These are phyloP conservation scores for Eimeria acervulina DNA, from an alignment of 169 alveolate species.

Conservation along the genomic window DNA sequence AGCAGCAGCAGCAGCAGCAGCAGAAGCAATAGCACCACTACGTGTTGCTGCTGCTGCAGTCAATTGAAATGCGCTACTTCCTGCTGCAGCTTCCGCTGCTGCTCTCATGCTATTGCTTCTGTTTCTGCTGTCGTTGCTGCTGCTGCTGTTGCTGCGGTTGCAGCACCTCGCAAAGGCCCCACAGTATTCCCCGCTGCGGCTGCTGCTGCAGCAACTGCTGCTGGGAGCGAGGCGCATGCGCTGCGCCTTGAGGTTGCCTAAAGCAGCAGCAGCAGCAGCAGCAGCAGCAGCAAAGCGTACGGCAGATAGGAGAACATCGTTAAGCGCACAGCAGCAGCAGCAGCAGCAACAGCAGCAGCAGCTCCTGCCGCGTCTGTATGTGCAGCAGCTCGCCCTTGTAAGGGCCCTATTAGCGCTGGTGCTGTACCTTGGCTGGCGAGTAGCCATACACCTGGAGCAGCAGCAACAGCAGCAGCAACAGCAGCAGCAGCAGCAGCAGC, in stretches of 20 bases:
- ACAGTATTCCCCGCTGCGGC: not conserved
- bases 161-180: slow-evolving; percentile 31
- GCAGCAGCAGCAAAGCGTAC: not conserved
- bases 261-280: slow-evolving; percentile 52
- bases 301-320: not conserved
- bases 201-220: slow-evolving; percentile 65
- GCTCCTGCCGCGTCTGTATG: not conserved
- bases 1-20: not conserved
- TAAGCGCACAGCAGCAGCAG: not conserved
- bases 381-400: not conserved
- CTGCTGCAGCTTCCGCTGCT: slow-evolving; percentile 4
- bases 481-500: slow-evolving; percentile 53
- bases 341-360: slow-evolving; percentile 61
- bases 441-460: not conserved
- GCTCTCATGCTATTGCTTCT: not conserved
- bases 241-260: not conserved
- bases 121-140: not conserved
- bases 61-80: not conserved
- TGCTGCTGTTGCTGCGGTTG: not conserved
- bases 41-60: not conserved
- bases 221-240: slow-evolving; percentile 43
- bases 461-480: slow-evolving; percentile 26
- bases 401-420: not conserved
- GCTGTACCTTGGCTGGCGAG: slow-evolving; percentile 56
- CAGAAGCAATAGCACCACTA: no score